These are phyloP conservation scores for Ceratobasidium sp. DNA, from an alignment of 1,284 basidiomycete genomes.

Conservation along the genomic window DNA sequence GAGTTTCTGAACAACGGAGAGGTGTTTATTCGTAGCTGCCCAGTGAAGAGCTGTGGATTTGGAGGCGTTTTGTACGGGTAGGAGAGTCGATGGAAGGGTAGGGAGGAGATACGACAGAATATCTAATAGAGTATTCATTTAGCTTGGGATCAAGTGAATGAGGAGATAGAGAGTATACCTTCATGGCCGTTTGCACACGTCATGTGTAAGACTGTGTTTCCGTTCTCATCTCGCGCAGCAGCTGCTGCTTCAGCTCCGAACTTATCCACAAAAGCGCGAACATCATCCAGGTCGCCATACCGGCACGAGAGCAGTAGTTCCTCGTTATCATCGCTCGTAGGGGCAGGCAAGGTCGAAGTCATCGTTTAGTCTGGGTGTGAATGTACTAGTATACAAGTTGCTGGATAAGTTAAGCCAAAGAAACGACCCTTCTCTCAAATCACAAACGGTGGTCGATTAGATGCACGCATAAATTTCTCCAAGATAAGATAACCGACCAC, in stretches of 20 bases:
- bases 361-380: constrained; percentile 6
- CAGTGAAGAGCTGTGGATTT: constrained; percentile 88
- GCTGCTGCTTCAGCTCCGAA: constrained; percentile 71
- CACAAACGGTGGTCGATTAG: constrained; percentile 3
- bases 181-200: constrained; percentile 85
- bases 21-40: constrained; percentile 87
- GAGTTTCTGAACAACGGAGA: constrained; percentile 69
- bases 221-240: constrained; percentile 76
- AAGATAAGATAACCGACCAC: constrained; percentile 38
- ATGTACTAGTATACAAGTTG: constrained; percentile 5
- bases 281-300: constrained; percentile 87
- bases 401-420: constrained; percentile 2
- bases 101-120: constrained; percentile 78
- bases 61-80: constrained; percentile 74
- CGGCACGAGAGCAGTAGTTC: constrained; percentile 86
- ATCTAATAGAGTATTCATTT: constrained; percentile 62
- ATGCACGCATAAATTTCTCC: constrained; percentile 15
- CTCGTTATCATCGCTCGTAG: constrained; percentile 71
- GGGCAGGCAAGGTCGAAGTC: constrained; percentile 38
- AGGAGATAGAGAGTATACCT: constrained; percentile 65
- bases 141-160: background rate
- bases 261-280: constrained; percentile 72
- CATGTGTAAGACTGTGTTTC: constrained; percentile 88
- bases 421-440: background rate
- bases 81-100: constrained; percentile 68